phyloP scores from a whole-genome alignment of 148 eudicot genomes.

The Polygonum aviculare region DNA sequence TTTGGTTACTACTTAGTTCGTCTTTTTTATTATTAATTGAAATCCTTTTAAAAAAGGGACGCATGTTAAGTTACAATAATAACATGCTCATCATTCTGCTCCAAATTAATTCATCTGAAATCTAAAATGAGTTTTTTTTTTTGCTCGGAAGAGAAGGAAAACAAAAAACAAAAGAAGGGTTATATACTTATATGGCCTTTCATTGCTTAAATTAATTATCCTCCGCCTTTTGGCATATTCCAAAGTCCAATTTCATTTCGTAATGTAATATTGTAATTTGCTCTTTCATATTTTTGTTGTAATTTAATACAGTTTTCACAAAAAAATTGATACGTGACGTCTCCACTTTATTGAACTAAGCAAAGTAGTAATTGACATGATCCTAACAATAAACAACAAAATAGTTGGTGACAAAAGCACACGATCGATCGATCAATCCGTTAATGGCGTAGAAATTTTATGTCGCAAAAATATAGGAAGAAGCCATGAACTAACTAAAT shows the following conservation, averaged over 20 bases:
- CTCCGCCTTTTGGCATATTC: conserved; percentile 5
- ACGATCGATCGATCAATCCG: neutral
- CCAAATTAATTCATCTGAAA: no score
- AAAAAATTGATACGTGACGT: neutral
- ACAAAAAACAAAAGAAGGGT: neutral
- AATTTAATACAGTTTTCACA: neutral
- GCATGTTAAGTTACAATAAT: no score
- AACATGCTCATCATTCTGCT: no score
- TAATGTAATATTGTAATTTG: neutral
- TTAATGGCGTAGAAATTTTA: neutral
- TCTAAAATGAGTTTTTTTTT: neutral
- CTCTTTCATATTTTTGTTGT: neutral
- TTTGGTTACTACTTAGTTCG: no score
- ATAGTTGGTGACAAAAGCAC: conserved; percentile 2
- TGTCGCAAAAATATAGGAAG: no score
- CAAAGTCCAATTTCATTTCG: neutral
- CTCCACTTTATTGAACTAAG: neutral
- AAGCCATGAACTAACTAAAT: no score
- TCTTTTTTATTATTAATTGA: no score
- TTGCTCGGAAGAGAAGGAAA: no score
- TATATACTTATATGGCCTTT: conserved; percentile 6
- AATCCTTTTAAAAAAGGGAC: no score
- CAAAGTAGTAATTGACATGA: neutral
- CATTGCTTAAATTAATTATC: neutral
- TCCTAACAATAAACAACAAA: neutral